phyloP scores from a whole-genome alignment of 2,329 filamentous ascomycete genomes.

The Botrytis pseudocinerea region DNA sequence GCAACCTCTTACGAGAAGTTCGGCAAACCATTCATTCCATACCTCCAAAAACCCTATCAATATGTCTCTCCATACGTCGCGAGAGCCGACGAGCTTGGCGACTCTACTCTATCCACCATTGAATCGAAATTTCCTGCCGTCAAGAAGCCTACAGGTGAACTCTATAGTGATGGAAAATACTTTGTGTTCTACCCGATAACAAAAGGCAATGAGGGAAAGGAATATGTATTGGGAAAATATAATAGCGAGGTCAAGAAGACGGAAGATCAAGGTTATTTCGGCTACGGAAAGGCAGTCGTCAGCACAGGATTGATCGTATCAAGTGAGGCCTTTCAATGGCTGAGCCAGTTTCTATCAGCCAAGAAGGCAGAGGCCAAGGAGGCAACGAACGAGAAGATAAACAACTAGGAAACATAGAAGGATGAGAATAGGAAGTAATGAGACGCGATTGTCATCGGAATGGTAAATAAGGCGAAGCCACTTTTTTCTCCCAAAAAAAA shows the following conservation, averaged over 20 bases:
- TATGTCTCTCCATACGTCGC: conserved; percentile 83
- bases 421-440: neutral
- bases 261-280: conserved; percentile 63
- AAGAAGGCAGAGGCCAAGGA: conserved; percentile 65
- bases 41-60: conserved; percentile 75
- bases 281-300: conserved; percentile 68
- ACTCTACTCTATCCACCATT: conserved; percentile 67
- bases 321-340: conserved; percentile 62
- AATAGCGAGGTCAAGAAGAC: conserved; percentile 61
- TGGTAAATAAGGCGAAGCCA: conserved; percentile 1
- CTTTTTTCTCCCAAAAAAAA: too few species aligned
- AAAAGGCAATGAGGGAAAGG: conserved; percentile 60
- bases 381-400: conserved; percentile 49
- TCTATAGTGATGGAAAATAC: conserved; percentile 64
- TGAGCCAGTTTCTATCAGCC: conserved; percentile 57
- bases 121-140: conserved; percentile 71
- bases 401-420: conserved; percentile 5
- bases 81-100: conserved; percentile 76
- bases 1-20: conserved; percentile 45
- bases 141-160: conserved; percentile 72
- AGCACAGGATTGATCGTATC: conserved; percentile 67
- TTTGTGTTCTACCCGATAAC: conserved; percentile 63
- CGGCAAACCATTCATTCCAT: conserved; percentile 75
- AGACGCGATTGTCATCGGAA: neutral
- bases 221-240: conserved; percentile 61